A percentile compares a stretch with the other conserved stretches of the same genome.
These are phyloP conservation scores for Russula lepida DNA, from an alignment of 768 basidiomycete species.

Conservation along the genomic window DNA sequence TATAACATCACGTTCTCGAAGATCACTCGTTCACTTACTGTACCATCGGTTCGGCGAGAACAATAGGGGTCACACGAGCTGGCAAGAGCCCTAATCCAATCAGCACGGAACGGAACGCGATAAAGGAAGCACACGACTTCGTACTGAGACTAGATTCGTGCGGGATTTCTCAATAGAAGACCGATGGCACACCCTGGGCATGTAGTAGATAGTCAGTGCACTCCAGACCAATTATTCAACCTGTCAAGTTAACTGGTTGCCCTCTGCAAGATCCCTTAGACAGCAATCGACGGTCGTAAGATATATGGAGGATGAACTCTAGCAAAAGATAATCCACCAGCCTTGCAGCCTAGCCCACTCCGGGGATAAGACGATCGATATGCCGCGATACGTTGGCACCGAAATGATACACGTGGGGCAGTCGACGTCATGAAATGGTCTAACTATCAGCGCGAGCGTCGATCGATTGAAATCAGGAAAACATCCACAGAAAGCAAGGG, in stretches of 20 bases:
- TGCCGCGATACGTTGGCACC: background rate
- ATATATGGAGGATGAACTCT: background rate
- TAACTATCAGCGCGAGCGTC: background rate
- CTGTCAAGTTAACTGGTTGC: background rate
- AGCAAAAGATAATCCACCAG: background rate
- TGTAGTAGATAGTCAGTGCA: background rate
- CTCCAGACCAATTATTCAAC: background rate
- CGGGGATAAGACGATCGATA: background rate
- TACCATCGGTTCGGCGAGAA: background rate
- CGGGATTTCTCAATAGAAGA: constrained; percentile 3
- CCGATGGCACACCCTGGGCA: background rate
- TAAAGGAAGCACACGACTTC: constrained; percentile 2
- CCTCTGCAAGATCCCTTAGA: background rate
- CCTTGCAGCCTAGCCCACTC: background rate
- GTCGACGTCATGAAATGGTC: constrained; percentile 2
- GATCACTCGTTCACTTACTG: background rate
- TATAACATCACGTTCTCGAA: background rate
- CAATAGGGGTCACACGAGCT: constrained; percentile 11
- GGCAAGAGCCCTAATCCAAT: background rate
- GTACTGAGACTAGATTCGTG: background rate
- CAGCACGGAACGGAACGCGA: background rate
- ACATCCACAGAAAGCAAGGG: background rate
- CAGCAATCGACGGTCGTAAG: background rate
- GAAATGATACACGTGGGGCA: background rate
- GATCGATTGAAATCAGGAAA: constrained; percentile 1